Conservation (phyloP, 495 filamentous ascomycete genomes). For the Usnea hakonensis region DNA sequence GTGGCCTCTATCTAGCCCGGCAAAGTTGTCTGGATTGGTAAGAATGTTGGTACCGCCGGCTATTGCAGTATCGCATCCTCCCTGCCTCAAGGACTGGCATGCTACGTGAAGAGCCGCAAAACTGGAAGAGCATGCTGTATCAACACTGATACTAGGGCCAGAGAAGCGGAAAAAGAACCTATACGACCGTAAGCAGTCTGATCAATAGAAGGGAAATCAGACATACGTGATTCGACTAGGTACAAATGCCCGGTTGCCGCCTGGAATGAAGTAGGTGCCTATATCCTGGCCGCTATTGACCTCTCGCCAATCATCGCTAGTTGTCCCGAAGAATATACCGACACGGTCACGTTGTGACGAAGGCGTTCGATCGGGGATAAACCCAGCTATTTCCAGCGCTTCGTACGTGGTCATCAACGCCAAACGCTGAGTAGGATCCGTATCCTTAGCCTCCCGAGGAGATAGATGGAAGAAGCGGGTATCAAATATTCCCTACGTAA, state of each 20-base stretch:
- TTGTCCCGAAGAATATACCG: conserved; percentile 9
- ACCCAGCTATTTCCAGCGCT: conserved; percentile 33
- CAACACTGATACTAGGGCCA: conserved; percentile 63
- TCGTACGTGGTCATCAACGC: conserved; percentile 34
- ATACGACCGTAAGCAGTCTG: conserved; percentile 21
- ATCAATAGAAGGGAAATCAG: too few species aligned
- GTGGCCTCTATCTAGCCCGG: conserved; percentile 29
- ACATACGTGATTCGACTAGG: conserved; percentile 34
- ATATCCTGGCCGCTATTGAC: conserved; percentile 23
- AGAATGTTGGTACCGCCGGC: conserved; percentile 32
- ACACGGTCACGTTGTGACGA: conserved; percentile 7
- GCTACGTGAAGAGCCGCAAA: conserved; percentile 25
- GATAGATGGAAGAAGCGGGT: conserved; percentile 18
- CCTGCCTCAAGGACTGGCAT: conserved; percentile 31
- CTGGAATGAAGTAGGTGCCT: conserved; percentile 27
- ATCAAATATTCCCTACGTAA: conserved; percentile 18
- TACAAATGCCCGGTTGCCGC: conserved; percentile 25
- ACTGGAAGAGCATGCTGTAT: conserved; percentile 71
- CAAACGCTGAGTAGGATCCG: conserved; percentile 34
- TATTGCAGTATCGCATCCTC: conserved; percentile 35
- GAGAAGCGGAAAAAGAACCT: conserved; percentile 61
- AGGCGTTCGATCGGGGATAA: conserved; percentile 2
- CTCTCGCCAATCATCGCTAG: conserved; percentile 13
- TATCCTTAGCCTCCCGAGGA: conserved; percentile 27
- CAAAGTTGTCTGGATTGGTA: conserved; percentile 29